Evolutionary conservation across 306 rosid species (phyloP).

Genomic region (Ammopiptanthus mongolicus): DNA sequence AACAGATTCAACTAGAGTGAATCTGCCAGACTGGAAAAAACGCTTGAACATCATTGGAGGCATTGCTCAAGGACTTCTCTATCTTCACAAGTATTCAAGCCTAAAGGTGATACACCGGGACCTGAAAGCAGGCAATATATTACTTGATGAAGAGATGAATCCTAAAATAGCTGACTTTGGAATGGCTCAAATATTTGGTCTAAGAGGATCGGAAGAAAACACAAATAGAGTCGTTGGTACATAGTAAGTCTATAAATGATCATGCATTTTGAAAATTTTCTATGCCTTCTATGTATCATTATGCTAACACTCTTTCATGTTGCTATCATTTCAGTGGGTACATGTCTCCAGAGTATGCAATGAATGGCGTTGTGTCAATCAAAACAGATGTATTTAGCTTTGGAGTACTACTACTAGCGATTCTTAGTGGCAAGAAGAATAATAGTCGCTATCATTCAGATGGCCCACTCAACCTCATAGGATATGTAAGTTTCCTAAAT

Average conservation of each 20-base stretch:
- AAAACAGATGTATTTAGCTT: slow-evolving; percentile 39
- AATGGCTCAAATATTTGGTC: slow-evolving; percentile 38
- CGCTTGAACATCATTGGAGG: slow-evolving; percentile 34
- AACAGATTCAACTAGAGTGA: slow-evolving; percentile 23
- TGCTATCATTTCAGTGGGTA: slow-evolving; percentile 13
- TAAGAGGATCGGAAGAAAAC: slow-evolving; percentile 19
- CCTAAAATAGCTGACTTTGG: slow-evolving; percentile 47
- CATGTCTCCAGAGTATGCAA: slow-evolving; percentile 27
- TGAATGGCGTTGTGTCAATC: slow-evolving; percentile 27
- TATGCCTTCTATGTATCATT: not conserved
- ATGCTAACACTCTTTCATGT: not conserved
- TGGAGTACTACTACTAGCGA: slow-evolving; percentile 29
- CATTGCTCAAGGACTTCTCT: slow-evolving; percentile 33
- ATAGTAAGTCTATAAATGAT: slow-evolving; percentile 16
- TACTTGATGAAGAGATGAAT: slow-evolving; percentile 40
- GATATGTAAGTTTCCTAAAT: slow-evolving; percentile 16
- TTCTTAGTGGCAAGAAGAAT: slow-evolving; percentile 24
- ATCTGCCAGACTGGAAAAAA: slow-evolving; percentile 20
- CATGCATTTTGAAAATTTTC: not conserved
- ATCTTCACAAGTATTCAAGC: slow-evolving; percentile 38
- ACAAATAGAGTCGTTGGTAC: slow-evolving; percentile 40
- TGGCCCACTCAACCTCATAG: slow-evolving; percentile 5
- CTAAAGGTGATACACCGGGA: slow-evolving; percentile 39
- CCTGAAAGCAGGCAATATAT: slow-evolving; percentile 35
- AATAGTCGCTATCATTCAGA: not conserved